phyloP scores from a whole-genome alignment of 139 green algal species.

The Eudorina sp. region DNA sequence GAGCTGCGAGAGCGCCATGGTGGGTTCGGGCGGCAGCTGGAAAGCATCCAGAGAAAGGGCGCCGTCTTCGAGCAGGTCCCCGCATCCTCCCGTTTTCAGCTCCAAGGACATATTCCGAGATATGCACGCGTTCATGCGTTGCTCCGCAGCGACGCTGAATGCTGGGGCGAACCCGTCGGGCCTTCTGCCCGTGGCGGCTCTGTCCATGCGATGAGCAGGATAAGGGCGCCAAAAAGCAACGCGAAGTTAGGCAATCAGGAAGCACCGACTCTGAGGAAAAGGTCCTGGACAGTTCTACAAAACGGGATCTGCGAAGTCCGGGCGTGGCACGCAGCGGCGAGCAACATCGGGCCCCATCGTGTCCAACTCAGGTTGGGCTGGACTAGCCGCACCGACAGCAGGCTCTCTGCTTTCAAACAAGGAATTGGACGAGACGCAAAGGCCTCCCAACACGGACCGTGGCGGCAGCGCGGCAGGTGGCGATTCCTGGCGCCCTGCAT shows the following conservation, averaged over 20 bases:
- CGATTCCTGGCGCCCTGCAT: not conserved
- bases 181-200: not conserved
- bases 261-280: too few relatives aligned
- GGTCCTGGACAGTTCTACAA: too few relatives aligned
- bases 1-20: slow-evolving; percentile 25
- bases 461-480: not conserved
- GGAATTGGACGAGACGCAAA: too few relatives aligned
- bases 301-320: too few relatives aligned
- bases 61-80: slow-evolving; percentile 45
- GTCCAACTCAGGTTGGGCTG: too few relatives aligned
- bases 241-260: too few relatives aligned
- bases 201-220: too few relatives aligned
- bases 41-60: slow-evolving; percentile 71
- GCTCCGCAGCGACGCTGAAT: not conserved
- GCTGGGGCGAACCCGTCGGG: not conserved
- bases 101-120: slow-evolving; percentile 10
- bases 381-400: too few relatives aligned
- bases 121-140: not conserved
- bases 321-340: too few relatives aligned
- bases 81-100: not conserved
- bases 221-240: too few relatives aligned
- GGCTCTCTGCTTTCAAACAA: too few relatives aligned
- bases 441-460: not conserved
- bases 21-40: slow-evolving; percentile 66
- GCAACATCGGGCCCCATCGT: too few relatives aligned